phyloP scores from a whole-genome alignment of 129 eudicot species.

The Lactuca sativa region DNA sequence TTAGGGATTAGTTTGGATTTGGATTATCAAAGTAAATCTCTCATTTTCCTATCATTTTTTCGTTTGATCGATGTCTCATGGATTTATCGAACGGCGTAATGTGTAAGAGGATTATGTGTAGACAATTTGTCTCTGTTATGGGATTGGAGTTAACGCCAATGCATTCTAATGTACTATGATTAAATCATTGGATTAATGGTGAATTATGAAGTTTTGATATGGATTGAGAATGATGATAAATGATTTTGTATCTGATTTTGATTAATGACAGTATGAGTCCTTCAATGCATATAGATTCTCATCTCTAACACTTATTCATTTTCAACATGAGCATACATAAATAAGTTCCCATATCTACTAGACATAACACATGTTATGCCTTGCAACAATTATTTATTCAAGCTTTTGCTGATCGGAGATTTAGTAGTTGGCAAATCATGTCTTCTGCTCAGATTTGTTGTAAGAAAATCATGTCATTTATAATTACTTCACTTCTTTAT shows the following conservation, averaged over 20 bases:
- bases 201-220: neutral
- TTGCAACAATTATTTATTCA: conserved; percentile 71
- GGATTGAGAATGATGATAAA: neutral
- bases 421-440: conserved; percentile 76
- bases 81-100: neutral
- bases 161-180: neutral
- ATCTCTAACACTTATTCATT: too few species aligned
- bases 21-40: conserved; percentile 26
- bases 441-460: conserved; percentile 71
- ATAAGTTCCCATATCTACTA: too few species aligned
- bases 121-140: neutral
- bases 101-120: conserved; percentile 3
- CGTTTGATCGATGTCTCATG: neutral
- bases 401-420: conserved; percentile 69
- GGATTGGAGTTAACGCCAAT: conserved; percentile 9
- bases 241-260: neutral
- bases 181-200: neutral
- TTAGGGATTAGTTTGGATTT: neutral
- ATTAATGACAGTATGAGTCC: too few species aligned
- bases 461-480: conserved; percentile 25
- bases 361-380: neutral
- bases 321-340: too few species aligned
- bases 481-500: neutral
- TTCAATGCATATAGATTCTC: too few species aligned
- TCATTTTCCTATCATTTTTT: neutral